A percentile compares a stretch with the other conserved stretches of the same genome.
Evolutionary conservation across 2,329 filamentous ascomycete genomes (phyloP).

Genomic region (Xylaria sp.): DNA sequence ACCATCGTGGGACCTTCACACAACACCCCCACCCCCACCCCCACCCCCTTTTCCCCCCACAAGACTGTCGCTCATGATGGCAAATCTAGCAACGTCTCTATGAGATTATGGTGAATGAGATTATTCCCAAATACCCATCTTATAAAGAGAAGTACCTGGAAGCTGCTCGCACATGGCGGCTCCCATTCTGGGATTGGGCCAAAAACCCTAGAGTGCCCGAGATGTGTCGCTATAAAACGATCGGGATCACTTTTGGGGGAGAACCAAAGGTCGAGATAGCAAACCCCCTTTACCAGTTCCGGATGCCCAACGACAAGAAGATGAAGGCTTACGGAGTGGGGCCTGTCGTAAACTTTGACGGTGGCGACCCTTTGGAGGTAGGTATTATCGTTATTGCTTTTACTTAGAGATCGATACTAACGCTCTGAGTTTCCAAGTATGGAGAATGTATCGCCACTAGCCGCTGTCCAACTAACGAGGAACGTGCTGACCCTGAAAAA

Average conservation of each 20-base stretch:
- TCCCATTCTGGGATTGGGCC: slow-evolving; percentile 48
- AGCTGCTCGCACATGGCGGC: slow-evolving; percentile 34
- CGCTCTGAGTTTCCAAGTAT: slow-evolving; percentile 21
- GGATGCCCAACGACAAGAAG: slow-evolving; percentile 41
- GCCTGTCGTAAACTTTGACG: slow-evolving; percentile 20
- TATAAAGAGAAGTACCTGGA: slow-evolving; percentile 30
- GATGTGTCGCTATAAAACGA: slow-evolving; percentile 38
- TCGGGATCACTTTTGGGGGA: slow-evolving; percentile 36
- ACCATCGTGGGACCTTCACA: too few species aligned
- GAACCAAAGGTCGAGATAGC: slow-evolving; percentile 24
- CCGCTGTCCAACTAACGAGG: slow-evolving; percentile 26
- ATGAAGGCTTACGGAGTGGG: slow-evolving; percentile 16
- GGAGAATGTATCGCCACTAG: slow-evolving; percentile 35
- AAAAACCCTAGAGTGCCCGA: slow-evolving; percentile 39
- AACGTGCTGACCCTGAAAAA: slow-evolving; percentile 8
- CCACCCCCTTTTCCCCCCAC: too few species aligned
- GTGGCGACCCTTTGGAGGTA: slow-evolving; percentile 31
- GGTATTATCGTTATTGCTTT: not conserved
- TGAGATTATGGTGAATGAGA: slow-evolving; percentile 39
- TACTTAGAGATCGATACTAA: not conserved
- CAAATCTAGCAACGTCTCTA: slow-evolving; percentile 37
- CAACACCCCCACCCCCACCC: too few species aligned
- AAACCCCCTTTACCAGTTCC: slow-evolving; percentile 47
- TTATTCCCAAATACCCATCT: slow-evolving; percentile 32
- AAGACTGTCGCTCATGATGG: slow-evolving; percentile 16